These are phyloP conservation scores for Dysphania ambrosioides DNA, from an alignment of 148 eudicot species.

Conservation along the genomic window DNA sequence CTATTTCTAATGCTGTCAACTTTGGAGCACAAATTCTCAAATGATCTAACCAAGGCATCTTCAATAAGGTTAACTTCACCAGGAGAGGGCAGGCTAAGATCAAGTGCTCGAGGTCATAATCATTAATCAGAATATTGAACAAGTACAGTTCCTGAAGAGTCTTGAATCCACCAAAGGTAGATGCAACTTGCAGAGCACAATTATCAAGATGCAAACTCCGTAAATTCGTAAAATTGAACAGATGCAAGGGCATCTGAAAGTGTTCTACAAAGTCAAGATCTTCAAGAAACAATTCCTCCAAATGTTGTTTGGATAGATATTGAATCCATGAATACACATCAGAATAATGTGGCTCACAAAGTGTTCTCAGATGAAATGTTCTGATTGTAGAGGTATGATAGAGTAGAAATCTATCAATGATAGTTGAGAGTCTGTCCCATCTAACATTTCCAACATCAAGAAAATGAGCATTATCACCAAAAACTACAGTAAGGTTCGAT, in stretches of 20 bases:
- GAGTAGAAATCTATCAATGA: not conserved
- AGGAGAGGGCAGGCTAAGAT: constrained; percentile 5
- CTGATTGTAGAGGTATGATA: not conserved
- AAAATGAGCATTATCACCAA: not conserved
- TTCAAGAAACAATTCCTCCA: not conserved
- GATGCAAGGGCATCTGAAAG: not conserved
- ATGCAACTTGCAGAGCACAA: constrained; percentile 2
- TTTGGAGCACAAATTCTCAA: constrained; percentile 9
- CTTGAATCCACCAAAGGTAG: not conserved
- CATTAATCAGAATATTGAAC: not conserved
- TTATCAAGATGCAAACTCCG: not conserved
- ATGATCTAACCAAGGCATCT: not conserved
- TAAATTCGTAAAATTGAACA: constrained; percentile 5
- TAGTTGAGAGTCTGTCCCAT: not conserved
- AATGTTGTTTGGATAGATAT: not conserved
- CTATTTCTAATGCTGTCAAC: not conserved
- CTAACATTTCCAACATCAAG: not conserved
- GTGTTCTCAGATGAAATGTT: not conserved
- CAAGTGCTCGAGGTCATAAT: constrained; percentile 6
- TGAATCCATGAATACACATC: constrained; percentile 17
- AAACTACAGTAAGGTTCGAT: not conserved
- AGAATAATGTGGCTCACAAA: not conserved
- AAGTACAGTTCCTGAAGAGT: not conserved
- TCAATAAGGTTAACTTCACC: not conserved
- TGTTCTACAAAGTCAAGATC: not conserved